These are phyloP conservation scores for Termitomyces sp. DNA, from an alignment of 768 basidiomycete genomes.

Conservation along the genomic window DNA sequence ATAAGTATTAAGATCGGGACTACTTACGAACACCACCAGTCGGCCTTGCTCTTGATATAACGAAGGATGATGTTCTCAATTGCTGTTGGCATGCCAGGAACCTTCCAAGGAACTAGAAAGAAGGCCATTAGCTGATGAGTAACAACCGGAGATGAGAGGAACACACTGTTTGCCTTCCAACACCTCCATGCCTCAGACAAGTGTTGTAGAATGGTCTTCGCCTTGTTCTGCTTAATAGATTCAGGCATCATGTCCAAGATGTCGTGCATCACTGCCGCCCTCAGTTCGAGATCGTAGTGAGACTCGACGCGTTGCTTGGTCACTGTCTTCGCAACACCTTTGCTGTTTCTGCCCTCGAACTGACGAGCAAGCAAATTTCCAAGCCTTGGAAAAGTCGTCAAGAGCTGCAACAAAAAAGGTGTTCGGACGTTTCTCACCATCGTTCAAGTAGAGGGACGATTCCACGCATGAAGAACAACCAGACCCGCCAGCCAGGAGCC, in stretches of 20 bases:
- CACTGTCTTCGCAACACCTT: slow-evolving; percentile 95
- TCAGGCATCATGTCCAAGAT: slow-evolving; percentile 99
- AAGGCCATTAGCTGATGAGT: neutral
- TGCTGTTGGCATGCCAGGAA: slow-evolving; percentile 98
- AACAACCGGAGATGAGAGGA: neutral
- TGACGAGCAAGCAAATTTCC: slow-evolving; percentile 97
- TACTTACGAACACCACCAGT: slow-evolving; percentile 94
- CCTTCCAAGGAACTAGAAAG: slow-evolving; percentile 91
- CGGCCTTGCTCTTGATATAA: slow-evolving; percentile 99
- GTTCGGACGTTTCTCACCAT: slow-evolving; percentile 51
- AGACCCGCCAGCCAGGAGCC: slow-evolving; percentile 99
- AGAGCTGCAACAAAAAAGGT: neutral
- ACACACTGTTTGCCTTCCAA: slow-evolving; percentile 87
- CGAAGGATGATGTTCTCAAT: slow-evolving; percentile 99
- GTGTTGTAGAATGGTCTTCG: slow-evolving; percentile 99
- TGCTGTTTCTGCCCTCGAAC: slow-evolving; percentile 96
- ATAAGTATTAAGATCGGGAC: neutral
- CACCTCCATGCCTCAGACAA: slow-evolving; percentile 98
- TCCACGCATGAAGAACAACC: slow-evolving; percentile 99
- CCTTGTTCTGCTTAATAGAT: slow-evolving; percentile 98
- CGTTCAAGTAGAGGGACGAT: slow-evolving; percentile 96
- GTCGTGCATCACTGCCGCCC: slow-evolving; percentile 99
- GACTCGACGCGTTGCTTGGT: slow-evolving; percentile 99
- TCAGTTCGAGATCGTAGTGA: slow-evolving; percentile 95
- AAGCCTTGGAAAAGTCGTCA: slow-evolving; percentile 42